Evolutionary conservation across 345 rosid species (phyloP).

Genomic region (Laguncularia racemosa): DNA sequence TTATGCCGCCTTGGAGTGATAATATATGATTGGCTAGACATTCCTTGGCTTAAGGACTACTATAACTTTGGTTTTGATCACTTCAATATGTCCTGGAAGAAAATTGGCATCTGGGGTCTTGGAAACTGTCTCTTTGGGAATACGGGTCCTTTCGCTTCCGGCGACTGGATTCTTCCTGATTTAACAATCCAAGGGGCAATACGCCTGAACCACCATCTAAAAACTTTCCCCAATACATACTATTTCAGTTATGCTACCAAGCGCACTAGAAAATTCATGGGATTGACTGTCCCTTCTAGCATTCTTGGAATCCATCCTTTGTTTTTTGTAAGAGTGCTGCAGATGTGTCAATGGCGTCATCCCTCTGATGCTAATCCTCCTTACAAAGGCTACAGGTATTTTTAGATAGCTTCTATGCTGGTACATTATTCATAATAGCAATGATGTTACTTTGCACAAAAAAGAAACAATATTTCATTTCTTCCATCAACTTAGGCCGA

Average conservation of each 20-base stretch:
- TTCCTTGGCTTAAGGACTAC: slow-evolving; percentile 70
- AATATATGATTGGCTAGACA: slow-evolving; percentile 91
- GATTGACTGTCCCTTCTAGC: slow-evolving; percentile 72
- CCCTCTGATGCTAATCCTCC: slow-evolving; percentile 64
- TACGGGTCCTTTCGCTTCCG: slow-evolving; percentile 72
- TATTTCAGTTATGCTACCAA: slow-evolving; percentile 95
- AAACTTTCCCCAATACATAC: slow-evolving; percentile 68
- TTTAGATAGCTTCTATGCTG: not conserved
- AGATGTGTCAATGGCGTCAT: slow-evolving; percentile 77
- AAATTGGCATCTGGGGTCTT: slow-evolving; percentile 62
- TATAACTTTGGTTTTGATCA: slow-evolving; percentile 97
- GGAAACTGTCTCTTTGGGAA: slow-evolving; percentile 62
- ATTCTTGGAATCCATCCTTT: slow-evolving; percentile 74
- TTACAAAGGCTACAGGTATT: slow-evolving; percentile 85
- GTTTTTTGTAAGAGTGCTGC: slow-evolving; percentile 74
- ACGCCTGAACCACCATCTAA: slow-evolving; percentile 41
- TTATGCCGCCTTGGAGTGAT: slow-evolving; percentile 72
- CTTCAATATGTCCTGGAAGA: slow-evolving; percentile 73
- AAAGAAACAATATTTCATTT: too few relatives aligned
- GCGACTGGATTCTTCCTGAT: slow-evolving; percentile 94
- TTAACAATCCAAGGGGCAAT: slow-evolving; percentile 87
- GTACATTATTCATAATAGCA: too few relatives aligned
- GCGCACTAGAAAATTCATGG: slow-evolving; percentile 55
- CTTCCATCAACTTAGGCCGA: too few relatives aligned
- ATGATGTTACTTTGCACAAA: too few relatives aligned